These are phyloP conservation scores for Syzygium oleosum DNA, from an alignment of 345 rosid genomes.

Conservation along the genomic window DNA sequence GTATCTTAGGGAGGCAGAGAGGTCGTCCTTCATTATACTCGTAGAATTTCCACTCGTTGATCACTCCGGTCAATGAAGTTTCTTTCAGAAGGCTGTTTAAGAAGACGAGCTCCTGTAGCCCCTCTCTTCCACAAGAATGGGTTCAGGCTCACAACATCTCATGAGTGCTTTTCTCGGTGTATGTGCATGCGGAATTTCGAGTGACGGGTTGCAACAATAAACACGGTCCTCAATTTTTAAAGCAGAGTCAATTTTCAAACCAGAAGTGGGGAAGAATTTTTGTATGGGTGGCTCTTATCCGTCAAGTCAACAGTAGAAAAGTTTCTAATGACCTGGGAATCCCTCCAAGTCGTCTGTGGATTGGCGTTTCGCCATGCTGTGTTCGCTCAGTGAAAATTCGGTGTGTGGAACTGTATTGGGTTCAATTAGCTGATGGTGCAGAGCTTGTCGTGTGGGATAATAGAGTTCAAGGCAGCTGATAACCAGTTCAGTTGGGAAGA, in stretches of 20 bases:
- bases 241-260: background rate
- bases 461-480: background rate
- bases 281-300: background rate
- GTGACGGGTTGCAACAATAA: background rate
- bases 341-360: background rate
- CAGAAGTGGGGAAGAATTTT: background rate
- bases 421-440: background rate
- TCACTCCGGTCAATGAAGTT: background rate
- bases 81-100: background rate
- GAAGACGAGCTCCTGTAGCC: background rate
- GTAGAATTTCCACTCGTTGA: slow-evolving; percentile 50
- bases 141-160: background rate
- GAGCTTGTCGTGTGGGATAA: background rate
- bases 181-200: background rate
- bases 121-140: background rate
- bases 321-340: background rate
- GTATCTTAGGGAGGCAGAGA: slow-evolving; percentile 67
- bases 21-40: slow-evolving; percentile 54
- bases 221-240: background rate
- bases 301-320: background rate
- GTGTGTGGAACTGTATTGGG: background rate
- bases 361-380: background rate
- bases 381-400: background rate
- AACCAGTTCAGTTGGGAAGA: background rate
- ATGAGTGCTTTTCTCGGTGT: background rate